A percentile compares a stretch with the other conserved stretches of the same genome.
phyloP scores from a whole-genome alignment of 345 rosid genomes.

The Cardamine occulta region DNA sequence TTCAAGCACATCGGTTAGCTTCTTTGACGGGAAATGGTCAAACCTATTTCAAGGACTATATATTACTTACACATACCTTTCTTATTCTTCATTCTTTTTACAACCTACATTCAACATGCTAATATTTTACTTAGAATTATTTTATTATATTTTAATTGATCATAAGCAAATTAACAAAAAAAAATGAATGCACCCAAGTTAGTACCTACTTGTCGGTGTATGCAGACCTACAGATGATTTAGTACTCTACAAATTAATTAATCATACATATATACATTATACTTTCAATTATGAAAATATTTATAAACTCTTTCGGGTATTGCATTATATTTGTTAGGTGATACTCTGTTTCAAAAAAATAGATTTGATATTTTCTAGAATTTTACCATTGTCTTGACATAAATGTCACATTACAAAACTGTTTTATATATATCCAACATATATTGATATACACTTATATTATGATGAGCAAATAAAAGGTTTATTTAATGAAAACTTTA shows the following conservation, averaged over 20 bases:
- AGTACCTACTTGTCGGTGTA: slow-evolving; percentile 1
- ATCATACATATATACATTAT: background rate
- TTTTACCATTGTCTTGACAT: background rate
- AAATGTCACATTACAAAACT: background rate
- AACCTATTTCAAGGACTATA: slow-evolving; percentile 35
- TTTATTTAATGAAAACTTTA: background rate
- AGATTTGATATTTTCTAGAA: background rate
- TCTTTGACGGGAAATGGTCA: slow-evolving; percentile 48
- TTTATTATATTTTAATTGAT: background rate
- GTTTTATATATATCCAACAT: background rate
- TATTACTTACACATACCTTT: slow-evolving; percentile 7
- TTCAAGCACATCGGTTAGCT: slow-evolving; percentile 36
- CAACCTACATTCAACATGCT: slow-evolving; percentile 29
- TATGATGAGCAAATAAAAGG: background rate
- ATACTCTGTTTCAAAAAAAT: background rate
- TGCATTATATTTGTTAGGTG: background rate
- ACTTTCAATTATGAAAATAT: background rate
- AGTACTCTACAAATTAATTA: background rate
- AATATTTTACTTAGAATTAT: slow-evolving; percentile 12
- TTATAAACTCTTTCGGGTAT: background rate
- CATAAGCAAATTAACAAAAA: background rate
- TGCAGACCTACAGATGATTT: slow-evolving; percentile 1
- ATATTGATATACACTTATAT: background rate
- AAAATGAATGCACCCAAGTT: background rate
- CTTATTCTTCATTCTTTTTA: slow-evolving; percentile 34